Evolutionary conservation across 2,329 filamentous ascomycete genomes (phyloP).

Genomic region (Alternaria sp.): DNA sequence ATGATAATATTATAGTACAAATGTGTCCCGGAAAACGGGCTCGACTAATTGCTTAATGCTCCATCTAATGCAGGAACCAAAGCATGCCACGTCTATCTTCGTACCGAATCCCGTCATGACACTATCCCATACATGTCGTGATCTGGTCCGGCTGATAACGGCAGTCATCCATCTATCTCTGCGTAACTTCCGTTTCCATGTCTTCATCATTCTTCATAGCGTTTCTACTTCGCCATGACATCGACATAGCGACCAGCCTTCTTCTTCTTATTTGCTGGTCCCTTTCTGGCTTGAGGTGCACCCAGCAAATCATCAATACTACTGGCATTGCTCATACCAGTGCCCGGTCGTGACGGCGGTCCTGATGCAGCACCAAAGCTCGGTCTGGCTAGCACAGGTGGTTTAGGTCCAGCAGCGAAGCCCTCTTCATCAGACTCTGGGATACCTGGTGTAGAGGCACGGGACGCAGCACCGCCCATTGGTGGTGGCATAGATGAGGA

Average conservation of each 20-base stretch:
- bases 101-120: neutral
- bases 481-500: conserved; percentile 50
- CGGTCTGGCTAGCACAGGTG: conserved; percentile 37
- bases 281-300: conserved; percentile 74
- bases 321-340: conserved; percentile 88
- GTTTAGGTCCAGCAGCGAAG: conserved; percentile 18
- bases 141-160: neutral
- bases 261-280: conserved; percentile 66
- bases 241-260: conserved; percentile 92
- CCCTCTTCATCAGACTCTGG: conserved; percentile 42
- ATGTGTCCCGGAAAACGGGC: neutral
- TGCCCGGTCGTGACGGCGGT: conserved; percentile 64
- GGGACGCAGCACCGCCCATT: conserved; percentile 34
- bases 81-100: neutral
- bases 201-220: neutral
- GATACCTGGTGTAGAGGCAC: conserved; percentile 45
- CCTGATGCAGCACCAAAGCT: conserved; percentile 36
- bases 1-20: neutral
- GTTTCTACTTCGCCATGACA: conserved; percentile 58
- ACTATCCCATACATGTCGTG: conserved; percentile 2
- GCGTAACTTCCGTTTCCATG: neutral
- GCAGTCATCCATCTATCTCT: neutral
- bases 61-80: conserved; percentile 6
- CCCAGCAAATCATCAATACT: conserved; percentile 93
- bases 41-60: neutral